Evolutionary conservation across 177 flowering plant species (phyloP), one percentile per base, ranked within the genome.

Genomic region (Vitis hybrid): DNA sequence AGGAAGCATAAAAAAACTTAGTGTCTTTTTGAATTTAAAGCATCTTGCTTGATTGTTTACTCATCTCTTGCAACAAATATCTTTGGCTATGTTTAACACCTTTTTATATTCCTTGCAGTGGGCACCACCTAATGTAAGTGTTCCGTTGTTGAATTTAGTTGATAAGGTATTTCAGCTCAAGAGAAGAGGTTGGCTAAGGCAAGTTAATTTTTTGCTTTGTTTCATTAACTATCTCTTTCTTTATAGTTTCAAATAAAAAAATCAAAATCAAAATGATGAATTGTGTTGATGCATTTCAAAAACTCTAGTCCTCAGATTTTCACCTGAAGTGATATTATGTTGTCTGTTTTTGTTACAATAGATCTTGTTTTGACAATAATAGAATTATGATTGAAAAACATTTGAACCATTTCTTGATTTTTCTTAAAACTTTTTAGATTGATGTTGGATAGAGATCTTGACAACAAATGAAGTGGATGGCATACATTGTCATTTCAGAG

Each of bases 141-240:
- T 96, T 60, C 98, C 99, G 34, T 23, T 94, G 70, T 73, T 96
- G 79, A 94, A 94, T 81, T 80, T 96, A 61, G 98, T 96, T 45
- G 98, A 94, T 75, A 92, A 92, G 58, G 74, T 94, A 62, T 94
- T 96, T 82, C 99, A 94, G 84, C 97, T 96, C 14, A 91, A 96
- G 39, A 88, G 89, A 75, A 86, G 99, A 84, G 99, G 99, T 71
- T 96, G 99, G 98, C 72, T 96, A 66, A 94, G 99, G 99, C 94
- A 69, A 77, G 86, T 4, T 69, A 30, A 55, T 70, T 67, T 50
- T 77, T 26, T 17, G 30, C 4, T 8, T 39, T 18, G 32, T 60
- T 54, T 50, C 21, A 7, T 18, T 11, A 14, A 15, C 3, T 26
- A 17, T 17, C 6, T 3, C 6, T 15, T 17, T 54, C 45, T 34